Evolutionary conservation across 805 yeast species (phyloP), one percentile per base, ranked within the genome.

Genomic region (Zygosaccharomyces rouxii): DNA sequence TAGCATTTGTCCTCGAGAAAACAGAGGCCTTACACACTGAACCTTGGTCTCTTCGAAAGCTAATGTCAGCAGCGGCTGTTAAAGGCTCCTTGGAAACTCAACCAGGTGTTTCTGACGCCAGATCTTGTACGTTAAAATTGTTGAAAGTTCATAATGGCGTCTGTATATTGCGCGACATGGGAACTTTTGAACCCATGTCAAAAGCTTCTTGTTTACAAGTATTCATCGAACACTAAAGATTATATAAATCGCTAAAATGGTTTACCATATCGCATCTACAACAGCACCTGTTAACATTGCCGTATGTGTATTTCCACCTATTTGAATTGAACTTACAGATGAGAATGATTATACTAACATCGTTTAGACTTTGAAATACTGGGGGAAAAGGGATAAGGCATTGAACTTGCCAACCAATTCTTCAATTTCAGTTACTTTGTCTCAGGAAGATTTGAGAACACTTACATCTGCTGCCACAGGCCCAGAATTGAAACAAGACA

Each of bases 211-310:
- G 18, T 33, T 14, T 33, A 33, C 11, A 33, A 14, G 10, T 11
- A 33, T 18, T 33, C 10, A 6, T 7, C 10, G 4, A 18, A 16
- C 11, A 14, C 16, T 14, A 7, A 16, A 33, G 5, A 14, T 9
- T 6, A 16, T 2, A n/a, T 33, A 9, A 33, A 16, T 4, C n/a
- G 10, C 37, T 35, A 49, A 28, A 18, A 79, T 80, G 84, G 51
- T 75, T 7, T 71, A 86, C 33, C 78, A 79, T 68, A 69, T 80
- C 40, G 94, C 96, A 7, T 81, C 96, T 4, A 83, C 86, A 42
- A 89, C 97, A 38, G 98, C 99, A 2, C 99, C 99, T 13, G 99
- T 92, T 46, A 92, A 92, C 69, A 92, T 92, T 69, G 99, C 99
- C 38, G 87, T 82, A 77, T 54, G 86, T 78, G n/a, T 7, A 9